These are phyloP conservation scores for Thermothelomyces thermophilus DNA, from an alignment of 2,329 filamentous ascomycete species.

Conservation along the genomic window DNA sequence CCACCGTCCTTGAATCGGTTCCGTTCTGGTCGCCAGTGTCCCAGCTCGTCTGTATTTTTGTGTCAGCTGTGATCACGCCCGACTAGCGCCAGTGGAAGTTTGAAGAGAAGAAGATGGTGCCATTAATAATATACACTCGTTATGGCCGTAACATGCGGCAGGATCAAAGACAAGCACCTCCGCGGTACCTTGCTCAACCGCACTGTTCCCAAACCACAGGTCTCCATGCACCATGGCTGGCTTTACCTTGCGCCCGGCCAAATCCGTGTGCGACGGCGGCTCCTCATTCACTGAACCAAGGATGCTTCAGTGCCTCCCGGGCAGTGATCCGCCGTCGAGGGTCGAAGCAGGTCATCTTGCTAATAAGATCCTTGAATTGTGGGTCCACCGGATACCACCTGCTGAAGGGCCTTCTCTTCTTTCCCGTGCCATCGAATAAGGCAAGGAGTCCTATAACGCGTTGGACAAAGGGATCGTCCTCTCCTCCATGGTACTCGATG, in stretches of 20 bases:
- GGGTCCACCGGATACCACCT: constrained; percentile 7
- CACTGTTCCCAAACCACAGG: not conserved
- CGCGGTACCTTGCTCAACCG: not conserved
- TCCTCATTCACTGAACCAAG: constrained; percentile 6
- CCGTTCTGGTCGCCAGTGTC: not conserved
- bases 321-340: constrained; percentile 9
- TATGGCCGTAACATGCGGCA: not conserved
- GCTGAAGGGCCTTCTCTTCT: constrained; percentile 1
- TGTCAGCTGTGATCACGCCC: not conserved
- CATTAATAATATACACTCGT: not conserved
- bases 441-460: not conserved
- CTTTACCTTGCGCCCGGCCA: not conserved
- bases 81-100: no score
- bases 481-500: constrained; percentile 8
- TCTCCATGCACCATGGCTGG: not conserved
- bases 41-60: not conserved
- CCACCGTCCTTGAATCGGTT: not conserved
- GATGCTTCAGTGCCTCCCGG: constrained; percentile 9
- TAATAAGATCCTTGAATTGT: constrained; percentile 7
- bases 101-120: no score
- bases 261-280: not conserved
- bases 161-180: not conserved
- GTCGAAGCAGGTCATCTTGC: constrained; percentile 10
- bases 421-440: not conserved
- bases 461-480: constrained; percentile 4